phyloP scores from a whole-genome alignment of 371 early-diverging fungal species.

The Mortierella sp. region DNA sequence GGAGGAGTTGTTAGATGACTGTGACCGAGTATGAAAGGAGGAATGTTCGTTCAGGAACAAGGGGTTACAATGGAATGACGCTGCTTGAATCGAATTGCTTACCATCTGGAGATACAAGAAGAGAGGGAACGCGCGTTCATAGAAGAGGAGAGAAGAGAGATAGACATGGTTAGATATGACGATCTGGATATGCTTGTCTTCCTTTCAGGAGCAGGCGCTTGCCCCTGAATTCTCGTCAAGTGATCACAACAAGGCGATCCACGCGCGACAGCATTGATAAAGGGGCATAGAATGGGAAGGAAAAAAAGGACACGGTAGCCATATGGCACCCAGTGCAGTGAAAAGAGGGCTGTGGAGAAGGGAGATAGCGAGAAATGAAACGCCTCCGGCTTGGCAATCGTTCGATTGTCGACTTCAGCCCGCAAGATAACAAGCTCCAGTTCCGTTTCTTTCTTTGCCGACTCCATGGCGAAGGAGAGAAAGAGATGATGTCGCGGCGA shows the following conservation, averaged over 20 bases:
- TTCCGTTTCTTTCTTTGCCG: neutral
- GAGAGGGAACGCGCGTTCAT: neutral
- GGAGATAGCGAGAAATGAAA: neutral
- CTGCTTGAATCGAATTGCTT: neutral
- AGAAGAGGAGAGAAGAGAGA: neutral
- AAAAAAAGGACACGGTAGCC: neutral
- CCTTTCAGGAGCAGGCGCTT: neutral
- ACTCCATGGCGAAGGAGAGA: neutral
- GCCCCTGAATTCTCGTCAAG: neutral
- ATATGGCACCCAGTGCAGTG: neutral
- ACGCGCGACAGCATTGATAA: neutral
- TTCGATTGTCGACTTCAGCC: constrained; percentile 3
- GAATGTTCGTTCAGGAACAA: neutral
- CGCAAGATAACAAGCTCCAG: neutral
- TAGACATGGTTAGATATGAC: neutral
- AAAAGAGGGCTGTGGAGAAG: neutral
- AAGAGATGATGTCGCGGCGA: neutral
- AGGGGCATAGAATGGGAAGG: no score
- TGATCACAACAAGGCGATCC: constrained; percentile 1
- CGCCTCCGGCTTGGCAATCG: constrained; percentile 2
- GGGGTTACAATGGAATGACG: neutral
- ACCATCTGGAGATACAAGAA: constrained; percentile 1
- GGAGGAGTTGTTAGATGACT: neutral
- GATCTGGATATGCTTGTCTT: neutral
- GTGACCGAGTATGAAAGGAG: neutral